Evolutionary conservation across 2,329 filamentous ascomycete species (phyloP), one percentile per base, ranked within the genome.

Genomic region (Coniochaeta sp.): DNA sequence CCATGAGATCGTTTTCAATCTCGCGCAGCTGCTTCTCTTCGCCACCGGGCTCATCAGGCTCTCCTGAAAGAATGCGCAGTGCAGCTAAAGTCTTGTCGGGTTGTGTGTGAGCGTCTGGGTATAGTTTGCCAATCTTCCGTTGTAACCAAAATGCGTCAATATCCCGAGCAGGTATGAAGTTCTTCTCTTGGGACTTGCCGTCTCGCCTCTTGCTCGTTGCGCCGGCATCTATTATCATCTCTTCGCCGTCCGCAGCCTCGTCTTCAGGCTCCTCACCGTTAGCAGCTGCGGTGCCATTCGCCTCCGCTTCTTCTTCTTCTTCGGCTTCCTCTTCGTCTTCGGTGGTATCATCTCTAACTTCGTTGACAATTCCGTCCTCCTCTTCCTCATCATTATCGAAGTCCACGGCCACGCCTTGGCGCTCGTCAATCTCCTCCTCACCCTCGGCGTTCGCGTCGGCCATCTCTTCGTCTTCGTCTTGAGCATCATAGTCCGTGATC

Each of bases 111-210:
- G 93, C 90, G 74, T 99, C 95, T 14, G 90, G 83, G 70, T 98
- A 98, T 2, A 96, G 80, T 44, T 84, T 81, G 60, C 93, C 93
- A 58, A 99, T 92, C 70, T 97, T 90, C 64, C 95, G 85, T 74
- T 98, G 95, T 62, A 99, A 75, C 95, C 95, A 99, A 76, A 93
- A 99, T 10, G 93, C 93, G 73, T 99, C 95, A 64, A 99, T 96
- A 61, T 97, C 92, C 65, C 93, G 87, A 56, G 91, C 91, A 19
- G 90, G 81, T 60, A 99, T 85, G 28, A 83, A 78, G 56, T 86
- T 84, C 61, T 84, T 83, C 58, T 84, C 81, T 59, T 81, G 79
- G 22, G 73, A 72, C 54, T 81, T 73, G 44, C 69, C 75, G 68
- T 78, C 79, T 58, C 74, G 74, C 64, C 77, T 75, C 68, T 72